Conservation (phyloP, 805 yeast species). For the Candida michaelii region DNA sequence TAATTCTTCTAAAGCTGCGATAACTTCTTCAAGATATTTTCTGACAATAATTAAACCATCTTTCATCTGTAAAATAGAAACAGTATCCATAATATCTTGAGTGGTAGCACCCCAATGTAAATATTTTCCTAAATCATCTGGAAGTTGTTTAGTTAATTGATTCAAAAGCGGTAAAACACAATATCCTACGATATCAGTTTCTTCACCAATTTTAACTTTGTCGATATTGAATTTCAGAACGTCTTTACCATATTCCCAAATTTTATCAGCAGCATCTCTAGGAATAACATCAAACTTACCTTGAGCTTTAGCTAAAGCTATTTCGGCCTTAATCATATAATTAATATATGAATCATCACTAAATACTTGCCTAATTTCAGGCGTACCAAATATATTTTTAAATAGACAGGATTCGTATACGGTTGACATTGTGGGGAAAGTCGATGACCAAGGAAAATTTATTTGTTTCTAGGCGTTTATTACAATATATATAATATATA, state of each 20-base stretch:
- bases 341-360: conserved; percentile 6
- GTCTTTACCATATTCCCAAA: conserved; percentile 4
- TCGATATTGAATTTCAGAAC: not conserved
- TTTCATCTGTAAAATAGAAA: conserved; percentile 5
- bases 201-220: not conserved
- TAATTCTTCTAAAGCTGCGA: conserved; percentile 31
- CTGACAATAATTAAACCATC: conserved; percentile 1
- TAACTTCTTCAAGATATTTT: conserved; percentile 24
- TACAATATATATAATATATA: not conserved
- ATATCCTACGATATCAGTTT: conserved; percentile 8
- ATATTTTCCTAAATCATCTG: conserved; percentile 6
- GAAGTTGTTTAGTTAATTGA: conserved; percentile 7
- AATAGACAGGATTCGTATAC: conserved; percentile 4
- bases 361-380: conserved; percentile 1
- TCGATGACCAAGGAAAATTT: not conserved
- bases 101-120: conserved; percentile 21
- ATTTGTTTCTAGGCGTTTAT: not conserved
- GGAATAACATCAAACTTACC: conserved; percentile 6
- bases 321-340: conserved; percentile 5
- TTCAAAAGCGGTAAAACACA: conserved; percentile 9
- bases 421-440: conserved; percentile 4
- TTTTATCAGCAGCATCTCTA: conserved; percentile 4
- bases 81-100: conserved; percentile 12
- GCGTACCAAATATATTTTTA: conserved; percentile 4
- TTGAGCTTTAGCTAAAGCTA: conserved; percentile 9